These are phyloP conservation scores for Ottelia alismoides DNA, from an alignment of 106 monocot species.

Conservation along the genomic window DNA sequence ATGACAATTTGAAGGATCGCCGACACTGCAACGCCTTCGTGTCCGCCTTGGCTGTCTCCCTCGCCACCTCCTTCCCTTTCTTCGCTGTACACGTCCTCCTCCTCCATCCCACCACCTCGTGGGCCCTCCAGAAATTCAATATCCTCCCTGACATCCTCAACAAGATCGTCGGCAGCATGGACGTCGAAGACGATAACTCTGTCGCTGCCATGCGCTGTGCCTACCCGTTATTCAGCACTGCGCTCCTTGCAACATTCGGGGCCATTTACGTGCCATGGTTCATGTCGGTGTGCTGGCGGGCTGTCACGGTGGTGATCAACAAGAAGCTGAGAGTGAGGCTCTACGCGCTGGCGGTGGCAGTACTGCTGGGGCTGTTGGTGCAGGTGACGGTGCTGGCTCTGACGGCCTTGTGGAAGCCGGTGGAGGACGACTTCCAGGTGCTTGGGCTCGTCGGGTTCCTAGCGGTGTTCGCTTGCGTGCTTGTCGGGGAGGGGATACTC, in stretches of 20 bases:
- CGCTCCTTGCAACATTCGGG: conserved; percentile 16
- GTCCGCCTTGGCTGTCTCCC: conserved; percentile 4
- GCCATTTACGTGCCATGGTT: conserved; percentile 31
- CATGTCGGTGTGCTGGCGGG: conserved; percentile 23
- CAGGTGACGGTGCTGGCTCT: conserved; percentile 25
- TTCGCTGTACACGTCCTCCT: conserved; percentile 11
- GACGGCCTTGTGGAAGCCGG: conserved; percentile 23
- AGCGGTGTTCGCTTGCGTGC: conserved; percentile 16
- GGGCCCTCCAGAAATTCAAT: conserved; percentile 2
- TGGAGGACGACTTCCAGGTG: conserved; percentile 7
- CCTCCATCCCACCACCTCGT: conserved; percentile 7
- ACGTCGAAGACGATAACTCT: neutral
- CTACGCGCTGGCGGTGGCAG: conserved; percentile 20
- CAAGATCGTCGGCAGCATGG: conserved; percentile 2
- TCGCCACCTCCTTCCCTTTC: conserved; percentile 18
- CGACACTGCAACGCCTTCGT: conserved; percentile 8
- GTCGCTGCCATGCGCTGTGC: conserved; percentile 8
- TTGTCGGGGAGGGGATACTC: conserved; percentile 33
- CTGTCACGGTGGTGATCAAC: conserved; percentile 33
- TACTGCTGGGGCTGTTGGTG: conserved; percentile 20
- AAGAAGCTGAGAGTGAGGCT: conserved; percentile 21
- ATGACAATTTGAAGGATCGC: conserved; percentile 1
- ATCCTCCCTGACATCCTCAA: conserved; percentile 5
- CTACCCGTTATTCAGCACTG: conserved; percentile 25
- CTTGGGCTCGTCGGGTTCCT: conserved; percentile 14